phyloP scores from a whole-genome alignment of 805 yeast genomes.

The Candida chilensis region DNA sequence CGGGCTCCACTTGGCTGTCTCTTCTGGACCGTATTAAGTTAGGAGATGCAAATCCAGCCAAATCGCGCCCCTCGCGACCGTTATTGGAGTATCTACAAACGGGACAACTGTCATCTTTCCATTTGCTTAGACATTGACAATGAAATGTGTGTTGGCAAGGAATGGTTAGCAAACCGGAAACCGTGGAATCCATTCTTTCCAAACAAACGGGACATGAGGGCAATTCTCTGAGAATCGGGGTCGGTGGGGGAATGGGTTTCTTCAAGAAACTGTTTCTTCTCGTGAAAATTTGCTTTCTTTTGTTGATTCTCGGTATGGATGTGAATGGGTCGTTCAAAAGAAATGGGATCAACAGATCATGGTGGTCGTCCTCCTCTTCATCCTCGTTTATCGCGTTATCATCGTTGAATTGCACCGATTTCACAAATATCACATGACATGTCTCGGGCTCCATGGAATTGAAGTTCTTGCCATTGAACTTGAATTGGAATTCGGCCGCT shows the following conservation, averaged over 20 bases:
- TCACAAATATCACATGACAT: slow-evolving; percentile 71
- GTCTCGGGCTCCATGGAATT: slow-evolving; percentile 85
- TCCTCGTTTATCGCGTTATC: slow-evolving; percentile 1
- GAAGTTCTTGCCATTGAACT: slow-evolving; percentile 65
- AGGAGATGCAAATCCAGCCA: no score
- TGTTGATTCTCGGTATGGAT: no score
- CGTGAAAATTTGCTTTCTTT: no score
- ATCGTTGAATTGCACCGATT: slow-evolving; percentile 35
- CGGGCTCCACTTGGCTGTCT: slow-evolving; percentile 19
- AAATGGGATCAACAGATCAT: slow-evolving; percentile 45
- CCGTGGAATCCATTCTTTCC: slow-evolving; percentile 74
- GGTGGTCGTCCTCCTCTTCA: slow-evolving; percentile 5
- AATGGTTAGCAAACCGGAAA: slow-evolving; percentile 77
- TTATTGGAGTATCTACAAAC: slow-evolving; percentile 72
- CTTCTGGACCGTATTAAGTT: slow-evolving; percentile 17
- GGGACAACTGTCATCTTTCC: slow-evolving; percentile 89
- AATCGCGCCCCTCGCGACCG: no score
- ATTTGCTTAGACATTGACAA: slow-evolving; percentile 77
- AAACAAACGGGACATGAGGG: slow-evolving; percentile 93
- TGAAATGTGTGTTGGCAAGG: slow-evolving; percentile 93
- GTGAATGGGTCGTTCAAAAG: slow-evolving; percentile 71
- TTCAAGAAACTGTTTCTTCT: no score
- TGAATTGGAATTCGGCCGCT: slow-evolving; percentile 58
- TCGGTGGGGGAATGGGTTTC: slow-evolving; percentile 8
- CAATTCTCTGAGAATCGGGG: slow-evolving; percentile 38